A percentile compares a stretch with the other conserved stretches of the same genome.
Evolutionary conservation across 1,284 basidiomycete genomes (phyloP).

Genomic region (Apiotrichum domesticum): DNA sequence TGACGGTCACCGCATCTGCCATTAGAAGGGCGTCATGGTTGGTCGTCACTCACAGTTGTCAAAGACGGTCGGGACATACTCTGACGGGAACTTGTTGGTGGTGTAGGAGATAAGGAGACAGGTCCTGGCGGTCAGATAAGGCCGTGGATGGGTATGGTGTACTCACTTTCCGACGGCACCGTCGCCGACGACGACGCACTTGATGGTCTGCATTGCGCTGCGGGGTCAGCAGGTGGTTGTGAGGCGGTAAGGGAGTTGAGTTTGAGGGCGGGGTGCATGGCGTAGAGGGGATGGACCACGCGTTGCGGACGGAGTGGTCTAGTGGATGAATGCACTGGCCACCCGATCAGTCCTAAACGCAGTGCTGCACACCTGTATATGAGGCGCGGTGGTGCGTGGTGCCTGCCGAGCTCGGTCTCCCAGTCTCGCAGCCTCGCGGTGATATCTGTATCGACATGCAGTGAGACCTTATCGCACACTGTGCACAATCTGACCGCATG

Average conservation of each 20-base stretch:
- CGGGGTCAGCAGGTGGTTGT: background rate
- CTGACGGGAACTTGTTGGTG: slow-evolving; percentile 96
- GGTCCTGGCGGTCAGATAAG: slow-evolving; percentile 56
- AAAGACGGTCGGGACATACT: slow-evolving; percentile 93
- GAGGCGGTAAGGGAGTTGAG: background rate
- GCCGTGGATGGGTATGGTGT: background rate
- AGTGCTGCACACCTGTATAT: too few relatives aligned
- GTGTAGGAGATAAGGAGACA: slow-evolving; percentile 96
- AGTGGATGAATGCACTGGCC: too few relatives aligned
- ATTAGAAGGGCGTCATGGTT: background rate
- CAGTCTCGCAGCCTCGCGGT: too few relatives aligned
- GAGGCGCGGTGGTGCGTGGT: too few relatives aligned
- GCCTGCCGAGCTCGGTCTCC: too few relatives aligned
- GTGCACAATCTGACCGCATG: too few relatives aligned
- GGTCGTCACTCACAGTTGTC: slow-evolving; percentile 49
- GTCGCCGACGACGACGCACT: slow-evolving; percentile 98
- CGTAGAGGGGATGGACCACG: too few relatives aligned
- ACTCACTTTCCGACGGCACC: slow-evolving; percentile 94
- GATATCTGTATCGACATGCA: too few relatives aligned
- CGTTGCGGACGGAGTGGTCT: too few relatives aligned
- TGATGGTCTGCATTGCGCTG: slow-evolving; percentile 81
- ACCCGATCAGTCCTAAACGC: too few relatives aligned
- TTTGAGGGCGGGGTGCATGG: background rate
- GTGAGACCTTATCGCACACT: too few relatives aligned
- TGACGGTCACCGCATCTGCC: slow-evolving; percentile 94